Evolutionary conservation across 1,284 basidiomycete species (phyloP).

Genomic region (Cutaneotrichosporon dermatis): DNA sequence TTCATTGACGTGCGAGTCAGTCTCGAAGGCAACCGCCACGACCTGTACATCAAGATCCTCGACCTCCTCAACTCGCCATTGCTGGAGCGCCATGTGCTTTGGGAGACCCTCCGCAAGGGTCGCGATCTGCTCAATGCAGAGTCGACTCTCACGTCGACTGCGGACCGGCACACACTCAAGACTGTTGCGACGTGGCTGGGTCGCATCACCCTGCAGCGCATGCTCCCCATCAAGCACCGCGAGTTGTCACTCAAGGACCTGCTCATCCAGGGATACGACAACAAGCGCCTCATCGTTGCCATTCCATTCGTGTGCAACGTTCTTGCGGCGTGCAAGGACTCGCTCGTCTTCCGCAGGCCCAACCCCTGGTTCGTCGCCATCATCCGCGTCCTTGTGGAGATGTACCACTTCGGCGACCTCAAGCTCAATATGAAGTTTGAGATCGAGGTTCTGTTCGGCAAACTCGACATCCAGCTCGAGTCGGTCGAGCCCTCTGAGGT

Average conservation of each 20-base stretch:
- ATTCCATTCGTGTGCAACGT: conserved; percentile 99
- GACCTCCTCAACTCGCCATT: conserved; percentile 67
- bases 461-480: conserved; percentile 81
- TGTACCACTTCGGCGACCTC: conserved; percentile 94
- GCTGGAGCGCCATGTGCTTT: conserved; percentile 72
- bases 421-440: conserved; percentile 98
- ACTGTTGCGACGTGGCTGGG: conserved; percentile 96
- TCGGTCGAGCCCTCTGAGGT: conserved; percentile 78
- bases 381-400: conserved; percentile 82
- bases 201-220: conserved; percentile 82
- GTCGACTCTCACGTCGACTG: conserved; percentile 74
- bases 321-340: conserved; percentile 82
- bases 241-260: conserved; percentile 96
- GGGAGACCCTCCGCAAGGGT: conserved; percentile 90
- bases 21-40: conserved; percentile 96
- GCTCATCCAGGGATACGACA: conserved; percentile 91
- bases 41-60: conserved; percentile 88
- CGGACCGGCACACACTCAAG: conserved; percentile 84
- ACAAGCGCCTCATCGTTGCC: conserved; percentile 82
- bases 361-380: conserved; percentile 99
- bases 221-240: conserved; percentile 87
- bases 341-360: conserved; percentile 87
- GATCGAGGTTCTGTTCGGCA: conserved; percentile 95
- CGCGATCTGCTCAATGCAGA: conserved; percentile 84
- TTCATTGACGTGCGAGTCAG: conserved; percentile 93